Conservation (phyloP, 2,329 filamentous ascomycete species). For the Emydomyces testavorans region DNA sequence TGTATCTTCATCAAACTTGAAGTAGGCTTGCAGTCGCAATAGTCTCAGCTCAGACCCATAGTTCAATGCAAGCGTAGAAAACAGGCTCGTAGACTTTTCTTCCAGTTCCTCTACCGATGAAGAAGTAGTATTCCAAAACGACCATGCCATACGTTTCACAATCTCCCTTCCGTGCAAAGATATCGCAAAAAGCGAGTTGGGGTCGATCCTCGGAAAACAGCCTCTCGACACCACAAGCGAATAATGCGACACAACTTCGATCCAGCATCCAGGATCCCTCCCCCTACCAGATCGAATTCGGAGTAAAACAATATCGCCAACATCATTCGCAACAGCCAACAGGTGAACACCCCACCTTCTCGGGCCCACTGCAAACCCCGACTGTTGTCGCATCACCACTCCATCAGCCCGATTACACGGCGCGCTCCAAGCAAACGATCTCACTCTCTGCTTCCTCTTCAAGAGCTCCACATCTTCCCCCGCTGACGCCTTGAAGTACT, state of each 20-base stretch:
- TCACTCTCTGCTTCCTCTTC: constrained; percentile 27
- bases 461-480: constrained; percentile 17
- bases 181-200: constrained; percentile 24
- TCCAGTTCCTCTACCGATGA: neutral
- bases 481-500: constrained; percentile 27
- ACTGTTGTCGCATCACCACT: neutral
- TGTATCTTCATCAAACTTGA: neutral
- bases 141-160: constrained; percentile 24
- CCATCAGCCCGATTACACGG: neutral
- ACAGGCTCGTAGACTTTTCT: neutral
- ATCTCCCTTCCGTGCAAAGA: constrained; percentile 21
- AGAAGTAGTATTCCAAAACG: constrained; percentile 22
- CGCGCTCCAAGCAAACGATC: constrained; percentile 34
- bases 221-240: constrained; percentile 15
- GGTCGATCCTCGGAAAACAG: constrained; percentile 17
- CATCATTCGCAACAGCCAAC: constrained; percentile 31
- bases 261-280: constrained; percentile 13
- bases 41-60: constrained; percentile 23
- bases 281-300: constrained; percentile 3
- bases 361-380: neutral
- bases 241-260: constrained; percentile 22
- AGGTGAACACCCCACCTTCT: constrained; percentile 28
- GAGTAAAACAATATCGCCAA: constrained; percentile 28
- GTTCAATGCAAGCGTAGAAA: constrained; percentile 20
- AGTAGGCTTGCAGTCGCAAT: neutral